A percentile compares a stretch with the other conserved stretches of the same genome.
Conservation (phyloP, 2,329 filamentous ascomycete species). For the Colletotrichum lupini region DNA sequence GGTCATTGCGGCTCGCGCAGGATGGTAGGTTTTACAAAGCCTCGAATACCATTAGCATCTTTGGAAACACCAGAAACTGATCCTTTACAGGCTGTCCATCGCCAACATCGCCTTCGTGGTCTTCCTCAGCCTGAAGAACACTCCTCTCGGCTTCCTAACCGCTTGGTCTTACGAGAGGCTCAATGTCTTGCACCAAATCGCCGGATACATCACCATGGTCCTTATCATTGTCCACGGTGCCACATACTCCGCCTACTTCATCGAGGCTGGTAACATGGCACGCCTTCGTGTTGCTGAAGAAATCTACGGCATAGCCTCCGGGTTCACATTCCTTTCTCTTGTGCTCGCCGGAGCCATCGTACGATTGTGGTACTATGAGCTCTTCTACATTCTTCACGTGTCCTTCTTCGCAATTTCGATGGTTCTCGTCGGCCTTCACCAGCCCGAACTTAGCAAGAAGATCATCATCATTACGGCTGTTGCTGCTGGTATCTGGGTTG, state of each 20-base stretch:
- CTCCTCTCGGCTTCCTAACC: conserved; percentile 63
- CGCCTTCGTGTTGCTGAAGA: conserved; percentile 50
- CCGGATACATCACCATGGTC: conserved; percentile 60
- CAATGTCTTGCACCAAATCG: conserved; percentile 66
- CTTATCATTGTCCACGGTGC: conserved; percentile 58
- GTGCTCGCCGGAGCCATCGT: conserved; percentile 55
- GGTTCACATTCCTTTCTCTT: conserved; percentile 56
- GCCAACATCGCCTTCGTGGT: conserved; percentile 63
- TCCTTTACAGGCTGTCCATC: conserved; percentile 48
- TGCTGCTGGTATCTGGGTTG: conserved; percentile 58
- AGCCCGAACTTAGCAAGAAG: conserved; percentile 55
- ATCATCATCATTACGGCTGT: conserved; percentile 55
- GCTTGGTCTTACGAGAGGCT: conserved; percentile 68
- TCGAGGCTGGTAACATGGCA: conserved; percentile 38
- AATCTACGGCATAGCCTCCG: conserved; percentile 61
- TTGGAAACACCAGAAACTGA: background rate
- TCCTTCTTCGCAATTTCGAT: conserved; percentile 60
- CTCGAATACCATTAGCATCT: background rate
- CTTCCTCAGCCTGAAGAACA: conserved; percentile 67
- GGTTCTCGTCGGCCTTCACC: conserved; percentile 62
- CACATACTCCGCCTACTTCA: conserved; percentile 56
- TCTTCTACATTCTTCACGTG: conserved; percentile 66
- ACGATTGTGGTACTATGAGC: conserved; percentile 63
- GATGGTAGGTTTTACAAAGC: conserved; percentile 46
- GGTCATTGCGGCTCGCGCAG: conserved; percentile 51